A percentile compares a stretch with the other conserved stretches of the same genome.
Conservation (phyloP, 169 alveolate genomes). For the Plasmodium chabaudi region DNA sequence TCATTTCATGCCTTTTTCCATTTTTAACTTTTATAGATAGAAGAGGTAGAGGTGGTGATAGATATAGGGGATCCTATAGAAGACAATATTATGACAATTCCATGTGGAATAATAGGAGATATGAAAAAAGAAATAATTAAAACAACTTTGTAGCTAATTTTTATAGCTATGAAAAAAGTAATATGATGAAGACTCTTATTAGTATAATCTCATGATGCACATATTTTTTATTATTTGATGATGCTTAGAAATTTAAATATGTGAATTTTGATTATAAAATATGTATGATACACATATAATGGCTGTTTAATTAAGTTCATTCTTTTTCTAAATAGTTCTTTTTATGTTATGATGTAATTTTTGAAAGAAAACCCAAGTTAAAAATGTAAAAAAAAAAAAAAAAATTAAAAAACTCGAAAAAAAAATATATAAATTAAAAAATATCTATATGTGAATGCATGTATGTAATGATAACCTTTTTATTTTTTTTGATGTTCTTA, state of each 20-base stretch:
- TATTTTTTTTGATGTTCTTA: not conserved
- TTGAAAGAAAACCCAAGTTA: not conserved
- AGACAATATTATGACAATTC: conserved; percentile 53
- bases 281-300: conserved; percentile 7
- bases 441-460: conserved; percentile 1
- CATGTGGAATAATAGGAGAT: conserved; percentile 74
- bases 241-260: not conserved
- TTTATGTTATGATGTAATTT: not conserved
- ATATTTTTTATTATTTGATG: conserved; percentile 1
- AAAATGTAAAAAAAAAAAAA: not conserved
- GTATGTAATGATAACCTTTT: not conserved
- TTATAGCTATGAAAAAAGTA: not conserved
- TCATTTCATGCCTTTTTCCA: not conserved
- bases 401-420: not conserved
- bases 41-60: conserved; percentile 62
- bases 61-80: conserved; percentile 31
- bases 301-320: not conserved
- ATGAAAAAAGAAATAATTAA: conserved; percentile 39
- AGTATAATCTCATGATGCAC: not conserved
- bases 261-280: not conserved
- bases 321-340: conserved; percentile 1
- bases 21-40: conserved; percentile 36
- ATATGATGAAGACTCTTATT: not conserved
- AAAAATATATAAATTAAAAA: too few species aligned
- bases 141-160: too few species aligned